phyloP scores from a whole-genome alignment of 1,139 yeast species.

The Citeromyces hawaiiensis region DNA sequence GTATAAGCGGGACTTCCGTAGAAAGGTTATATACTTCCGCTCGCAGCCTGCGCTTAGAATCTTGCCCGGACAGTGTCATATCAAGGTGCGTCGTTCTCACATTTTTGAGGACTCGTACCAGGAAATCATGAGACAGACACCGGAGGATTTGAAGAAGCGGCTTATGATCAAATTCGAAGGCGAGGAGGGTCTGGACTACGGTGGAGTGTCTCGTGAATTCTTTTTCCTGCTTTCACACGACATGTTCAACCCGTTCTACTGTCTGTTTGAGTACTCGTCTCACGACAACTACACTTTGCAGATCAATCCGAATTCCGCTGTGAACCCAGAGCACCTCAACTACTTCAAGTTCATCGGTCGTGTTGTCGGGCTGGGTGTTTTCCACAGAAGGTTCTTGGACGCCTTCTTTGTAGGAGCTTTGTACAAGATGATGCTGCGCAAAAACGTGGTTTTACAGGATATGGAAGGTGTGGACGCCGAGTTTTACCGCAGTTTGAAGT shows the following conservation, averaged over 20 bases:
- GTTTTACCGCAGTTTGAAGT: conserved; percentile 82
- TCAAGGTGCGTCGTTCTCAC: conserved; percentile 93
- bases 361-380: conserved; percentile 94
- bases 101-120: conserved; percentile 96
- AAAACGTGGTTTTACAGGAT: conserved; percentile 89
- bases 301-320: conserved; percentile 95
- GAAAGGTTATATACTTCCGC: conserved; percentile 93
- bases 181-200: conserved; percentile 97
- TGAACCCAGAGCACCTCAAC: conserved; percentile 94
- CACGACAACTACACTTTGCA: conserved; percentile 96
- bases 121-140: conserved; percentile 97
- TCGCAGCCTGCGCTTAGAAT: conserved; percentile 97
- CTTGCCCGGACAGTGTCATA: conserved; percentile 96
- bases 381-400: conserved; percentile 95
- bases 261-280: conserved; percentile 92
- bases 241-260: conserved; percentile 97
- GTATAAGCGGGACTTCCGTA: conserved; percentile 95
- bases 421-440: conserved; percentile 93
- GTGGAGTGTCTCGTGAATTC: conserved; percentile 97
- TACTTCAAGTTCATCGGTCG: conserved; percentile 97
- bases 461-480: conserved; percentile 99
- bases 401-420: conserved; percentile 97
- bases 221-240: conserved; percentile 93
- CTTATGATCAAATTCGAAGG: conserved; percentile 97
- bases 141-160: conserved; percentile 94